These are phyloP conservation scores for Suillus variegatus DNA, from an alignment of 768 basidiomycete genomes.

Conservation along the genomic window DNA sequence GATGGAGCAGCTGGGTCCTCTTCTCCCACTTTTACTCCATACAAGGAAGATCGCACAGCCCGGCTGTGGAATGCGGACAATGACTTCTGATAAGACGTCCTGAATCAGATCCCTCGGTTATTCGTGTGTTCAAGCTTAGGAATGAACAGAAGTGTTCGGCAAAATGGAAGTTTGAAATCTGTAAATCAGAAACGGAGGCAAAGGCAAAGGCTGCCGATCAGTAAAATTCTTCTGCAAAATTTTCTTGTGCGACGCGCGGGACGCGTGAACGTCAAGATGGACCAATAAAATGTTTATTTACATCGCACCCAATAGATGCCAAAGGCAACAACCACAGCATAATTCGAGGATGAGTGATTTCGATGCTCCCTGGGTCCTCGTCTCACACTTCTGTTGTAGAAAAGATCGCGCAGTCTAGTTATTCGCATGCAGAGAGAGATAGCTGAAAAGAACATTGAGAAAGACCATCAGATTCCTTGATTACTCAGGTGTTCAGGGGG, in stretches of 20 bases:
- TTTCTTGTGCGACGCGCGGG: too few species aligned
- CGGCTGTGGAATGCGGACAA: too few species aligned
- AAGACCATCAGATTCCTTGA: neutral
- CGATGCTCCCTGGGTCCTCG: neutral
- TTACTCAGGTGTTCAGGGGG: neutral
- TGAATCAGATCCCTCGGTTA: neutral
- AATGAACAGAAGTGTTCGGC: neutral
- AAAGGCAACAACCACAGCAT: too few species aligned
- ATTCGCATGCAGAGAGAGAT: neutral
- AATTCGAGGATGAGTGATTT: too few species aligned
- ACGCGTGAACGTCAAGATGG: too few species aligned
- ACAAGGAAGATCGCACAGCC: neutral
- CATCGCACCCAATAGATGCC: too few species aligned
- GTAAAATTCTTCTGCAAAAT: too few species aligned
- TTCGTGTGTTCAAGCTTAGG: neutral
- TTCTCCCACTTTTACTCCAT: too few species aligned
- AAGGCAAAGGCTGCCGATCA: neutral
- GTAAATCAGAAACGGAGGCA: neutral
- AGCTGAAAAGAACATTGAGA: too few species aligned
- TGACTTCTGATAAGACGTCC: neutral
- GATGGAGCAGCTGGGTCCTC: too few species aligned
- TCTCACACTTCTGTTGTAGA: neutral
- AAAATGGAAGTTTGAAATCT: neutral
- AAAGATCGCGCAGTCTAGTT: neutral
- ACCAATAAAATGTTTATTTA: constrained; percentile 2